Evolutionary conservation across 345 rosid species (phyloP), one percentile per base, ranked within the genome.

Genomic region (Clarkia xantiana): DNA sequence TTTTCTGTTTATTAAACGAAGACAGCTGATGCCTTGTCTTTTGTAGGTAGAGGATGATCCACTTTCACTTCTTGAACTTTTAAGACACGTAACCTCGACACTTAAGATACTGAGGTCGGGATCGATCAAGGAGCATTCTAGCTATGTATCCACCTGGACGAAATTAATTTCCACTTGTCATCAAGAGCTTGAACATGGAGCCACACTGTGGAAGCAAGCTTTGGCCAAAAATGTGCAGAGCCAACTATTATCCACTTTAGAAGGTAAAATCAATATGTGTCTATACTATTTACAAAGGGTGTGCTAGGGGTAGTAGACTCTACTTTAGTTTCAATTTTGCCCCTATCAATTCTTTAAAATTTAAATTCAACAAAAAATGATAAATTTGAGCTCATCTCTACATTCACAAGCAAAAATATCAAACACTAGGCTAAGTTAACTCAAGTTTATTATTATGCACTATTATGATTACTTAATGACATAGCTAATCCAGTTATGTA

Each of bases 171-270:
- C 77, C 8, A 45, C 67, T 44, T 91, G 98, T 71, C 72, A 65
- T 51, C 70, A 55, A 58, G 98, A 84, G 76, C 70, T 91, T 67
- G 70, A 59, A 55, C 90, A 81, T 38, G 98, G 95, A 64, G 70
- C 82, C 54, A 62, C 57, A 13, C 74, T 87, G 49, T 91, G 98
- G 98, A 75, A 68, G 62, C 76, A 76, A 52, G 69, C 76, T 58
- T 47, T 66, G 16, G 52, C 71, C 56, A 67, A 78, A 51, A 65
- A 74, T 62, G 46, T 82, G 52, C 76, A 63, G 16, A 48, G 43
- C 13, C 73, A 78, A 57, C 51, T 80, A 43, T 47, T 82, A 50
- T 67, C 80, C 40, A 59, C 66, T 44, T 64, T 79, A 55, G 73
- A 59, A 80, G 96, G 96, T 91, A 66, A 36, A 36, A 40, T 19